These are phyloP conservation scores for Pseudovirgaria hyperparasitica DNA, from an alignment of 2,329 filamentous ascomycete species.

Conservation along the genomic window DNA sequence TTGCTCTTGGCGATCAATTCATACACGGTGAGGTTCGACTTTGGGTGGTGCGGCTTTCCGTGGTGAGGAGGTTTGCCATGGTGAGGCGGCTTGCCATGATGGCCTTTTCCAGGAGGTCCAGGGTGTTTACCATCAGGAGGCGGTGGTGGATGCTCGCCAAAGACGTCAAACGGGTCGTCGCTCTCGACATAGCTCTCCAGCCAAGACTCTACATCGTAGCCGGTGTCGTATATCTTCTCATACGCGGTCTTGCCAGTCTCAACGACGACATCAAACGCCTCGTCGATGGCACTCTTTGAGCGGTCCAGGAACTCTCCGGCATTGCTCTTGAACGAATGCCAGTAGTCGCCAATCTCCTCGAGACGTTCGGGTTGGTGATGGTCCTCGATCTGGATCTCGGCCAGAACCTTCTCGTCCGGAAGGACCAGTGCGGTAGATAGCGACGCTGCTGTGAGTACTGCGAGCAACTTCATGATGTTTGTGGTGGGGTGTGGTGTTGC, in stretches of 20 bases:
- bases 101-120: constrained; percentile 9
- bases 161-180: constrained; percentile 18
- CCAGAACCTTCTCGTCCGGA: constrained; percentile 27
- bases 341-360: constrained; percentile 22
- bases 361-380: constrained; percentile 37
- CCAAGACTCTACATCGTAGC: constrained; percentile 36
- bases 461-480: constrained; percentile 29
- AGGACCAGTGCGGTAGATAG: constrained; percentile 34
- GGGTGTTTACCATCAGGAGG: constrained; percentile 14
- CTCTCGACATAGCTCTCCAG: constrained; percentile 23
- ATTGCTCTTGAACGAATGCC: constrained; percentile 10
- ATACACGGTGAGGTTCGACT: constrained; percentile 62
- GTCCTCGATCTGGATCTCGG: constrained; percentile 16
- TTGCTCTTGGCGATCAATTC: constrained; percentile 65
- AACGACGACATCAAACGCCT: constrained; percentile 28
- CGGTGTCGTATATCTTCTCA: constrained; percentile 29
- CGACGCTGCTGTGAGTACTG: constrained; percentile 33
- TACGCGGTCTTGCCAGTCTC: constrained; percentile 25
- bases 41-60: constrained; percentile 26
- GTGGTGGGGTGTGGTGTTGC: neutral
- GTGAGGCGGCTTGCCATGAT: constrained; percentile 6
- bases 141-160: constrained; percentile 20
- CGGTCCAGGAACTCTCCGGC: constrained; percentile 17
- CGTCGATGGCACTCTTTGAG: constrained; percentile 28
- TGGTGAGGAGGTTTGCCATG: constrained; percentile 20